phyloP scores from a whole-genome alignment of 345 rosid genomes.

The Gossypium rotundifolium region DNA sequence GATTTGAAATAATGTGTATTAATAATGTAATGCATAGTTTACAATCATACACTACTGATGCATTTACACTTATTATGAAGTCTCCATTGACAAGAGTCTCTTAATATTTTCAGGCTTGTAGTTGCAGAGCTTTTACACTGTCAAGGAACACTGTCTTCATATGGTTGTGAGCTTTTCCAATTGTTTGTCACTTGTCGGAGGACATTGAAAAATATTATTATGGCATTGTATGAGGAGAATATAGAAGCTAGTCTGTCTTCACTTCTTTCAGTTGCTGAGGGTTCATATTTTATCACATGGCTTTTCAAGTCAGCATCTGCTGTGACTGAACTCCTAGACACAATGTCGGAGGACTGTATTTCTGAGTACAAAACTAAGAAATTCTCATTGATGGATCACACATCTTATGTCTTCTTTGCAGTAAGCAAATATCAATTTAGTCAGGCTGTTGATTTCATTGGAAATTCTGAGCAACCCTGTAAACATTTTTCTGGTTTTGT shows the following conservation, averaged over 20 bases:
- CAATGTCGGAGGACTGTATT: constrained; percentile 16
- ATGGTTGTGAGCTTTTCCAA: constrained; percentile 37
- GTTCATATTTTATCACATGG: constrained; percentile 49
- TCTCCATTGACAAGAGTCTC: constrained; percentile 5
- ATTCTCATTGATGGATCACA: constrained; percentile 73
- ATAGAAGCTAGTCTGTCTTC: constrained; percentile 27
- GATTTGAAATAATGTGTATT: background rate
- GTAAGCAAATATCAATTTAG: constrained; percentile 40
- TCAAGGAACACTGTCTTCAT: constrained; percentile 26
- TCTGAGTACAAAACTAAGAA: constrained; percentile 26
- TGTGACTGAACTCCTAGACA: constrained; percentile 33
- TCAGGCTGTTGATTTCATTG: constrained; percentile 21
- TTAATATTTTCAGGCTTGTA: constrained; percentile 36
- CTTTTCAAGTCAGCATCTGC: constrained; percentile 57
- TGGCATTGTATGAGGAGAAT: constrained; percentile 42
- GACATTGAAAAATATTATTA: constrained; percentile 55
- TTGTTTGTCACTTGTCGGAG: constrained; percentile 65
- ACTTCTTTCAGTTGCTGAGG: constrained; percentile 34
- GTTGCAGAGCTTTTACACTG: constrained; percentile 30
- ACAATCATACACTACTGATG: constrained; percentile 1
- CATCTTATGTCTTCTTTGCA: constrained; percentile 53
- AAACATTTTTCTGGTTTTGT: constrained; percentile 22
- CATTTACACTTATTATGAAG: background rate
- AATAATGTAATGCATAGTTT: background rate
- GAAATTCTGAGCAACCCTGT: constrained; percentile 14